A percentile compares a stretch with the other conserved stretches of the same genome.
These are phyloP conservation scores for Ogataea methanolica DNA, from an alignment of 805 yeast species.

Conservation along the genomic window DNA sequence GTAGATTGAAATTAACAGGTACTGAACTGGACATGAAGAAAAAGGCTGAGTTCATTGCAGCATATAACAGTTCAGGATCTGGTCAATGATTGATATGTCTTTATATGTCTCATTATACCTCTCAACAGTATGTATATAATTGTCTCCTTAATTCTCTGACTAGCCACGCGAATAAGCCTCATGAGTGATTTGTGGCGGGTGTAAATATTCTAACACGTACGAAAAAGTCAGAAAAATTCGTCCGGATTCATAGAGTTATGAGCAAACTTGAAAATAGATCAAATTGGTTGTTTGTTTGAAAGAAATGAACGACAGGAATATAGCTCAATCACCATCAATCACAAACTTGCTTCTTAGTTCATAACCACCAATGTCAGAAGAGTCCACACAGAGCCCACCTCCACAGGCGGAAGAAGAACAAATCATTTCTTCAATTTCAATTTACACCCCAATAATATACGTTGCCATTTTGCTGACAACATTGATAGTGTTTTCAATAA, in stretches of 20 bases:
- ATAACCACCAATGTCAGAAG: constrained; percentile 11
- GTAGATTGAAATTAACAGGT: constrained; percentile 47
- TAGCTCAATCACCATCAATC: background rate
- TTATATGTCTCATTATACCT: background rate
- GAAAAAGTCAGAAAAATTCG: too few species aligned
- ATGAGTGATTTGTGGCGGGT: too few species aligned
- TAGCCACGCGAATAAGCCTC: too few species aligned
- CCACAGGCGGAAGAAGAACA: constrained; percentile 13
- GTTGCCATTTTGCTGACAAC: constrained; percentile 64
- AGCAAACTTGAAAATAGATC: too few species aligned
- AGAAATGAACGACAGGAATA: background rate
- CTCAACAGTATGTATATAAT: background rate
- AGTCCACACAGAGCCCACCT: constrained; percentile 4
- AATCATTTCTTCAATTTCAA: constrained; percentile 40
- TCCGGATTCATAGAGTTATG: too few species aligned
- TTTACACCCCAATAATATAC: constrained; percentile 72
- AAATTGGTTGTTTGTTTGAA: too few species aligned
- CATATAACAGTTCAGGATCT: constrained; percentile 1
- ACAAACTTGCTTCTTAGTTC: background rate
- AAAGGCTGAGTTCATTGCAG: constrained; percentile 39
- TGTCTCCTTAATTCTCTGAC: too few species aligned
- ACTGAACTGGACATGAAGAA: constrained; percentile 36
- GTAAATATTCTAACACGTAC: too few species aligned
- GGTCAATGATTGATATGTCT: background rate
- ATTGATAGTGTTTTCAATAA: constrained; percentile 61